Base-by-base conservation (phyloP, 2,329 filamentous ascomycete species). In the Cryphonectria carpinicola region DNA sequence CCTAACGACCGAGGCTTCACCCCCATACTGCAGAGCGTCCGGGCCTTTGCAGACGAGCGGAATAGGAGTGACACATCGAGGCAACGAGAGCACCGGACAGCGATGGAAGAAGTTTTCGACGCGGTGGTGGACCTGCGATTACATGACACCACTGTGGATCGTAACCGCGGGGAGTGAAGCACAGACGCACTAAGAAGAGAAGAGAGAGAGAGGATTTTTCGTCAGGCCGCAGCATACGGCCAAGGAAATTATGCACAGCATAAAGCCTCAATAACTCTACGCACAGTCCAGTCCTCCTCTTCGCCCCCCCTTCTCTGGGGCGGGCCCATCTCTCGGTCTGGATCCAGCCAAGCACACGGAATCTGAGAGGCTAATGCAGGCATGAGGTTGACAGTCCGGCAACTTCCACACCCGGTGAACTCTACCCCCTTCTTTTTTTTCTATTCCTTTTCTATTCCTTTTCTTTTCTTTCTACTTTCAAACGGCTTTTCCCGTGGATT, bases 21-120 rank as follows among this genome's bases (percentile, higher is more conserved):
- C 14, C 87, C 88, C 0, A 88, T 97, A 58, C 85, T 98, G 68
- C 90, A 90, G 66, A 91, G 88, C 68, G 90, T 97, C 72, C 91
- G 95, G 28, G 87, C 89, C 58, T 95, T 97, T 80, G 93, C 94
- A 39, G 90, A 93, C 75, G 93, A 96, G 74, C 88, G 93, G 64
- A 92, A 89, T 71, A 83, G 87, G 10, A 88, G 84, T 86, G 25
- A 81, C 85, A 2, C 86, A 88, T 72, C 83, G 84, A 8, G 89
- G 93, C 86, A 88, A 71, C 83, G 84, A 7, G 89, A 93, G 76
- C 92, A 91, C 74, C 80, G 96, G 28, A 88, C 90, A 62, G 91
- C 95, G 76, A 90, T 96, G 80, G 90, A 90, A 74, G 89, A 92
- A 46, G 85, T 97, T 35, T 95, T 94, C 75, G 85, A 87, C 63